Evolutionary conservation across 495 filamentous ascomycete species (phyloP).

Genomic region (Penicillium maclennaniae): DNA sequence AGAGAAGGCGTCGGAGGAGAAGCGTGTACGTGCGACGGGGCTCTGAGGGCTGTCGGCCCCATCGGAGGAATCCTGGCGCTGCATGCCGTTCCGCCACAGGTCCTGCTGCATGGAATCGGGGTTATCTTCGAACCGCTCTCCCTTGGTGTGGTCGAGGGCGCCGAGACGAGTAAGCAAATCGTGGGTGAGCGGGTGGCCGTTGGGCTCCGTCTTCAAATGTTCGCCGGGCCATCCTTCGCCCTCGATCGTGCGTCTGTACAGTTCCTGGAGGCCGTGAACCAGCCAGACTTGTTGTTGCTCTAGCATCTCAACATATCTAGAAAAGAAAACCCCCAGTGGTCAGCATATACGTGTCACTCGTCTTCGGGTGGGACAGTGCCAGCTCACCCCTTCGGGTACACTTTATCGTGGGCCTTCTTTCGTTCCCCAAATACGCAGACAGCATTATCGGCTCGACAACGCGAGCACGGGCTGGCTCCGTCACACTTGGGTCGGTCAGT

Average conservation of each 20-base stretch:
- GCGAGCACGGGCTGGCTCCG: slow-evolving; percentile 55
- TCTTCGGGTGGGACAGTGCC: slow-evolving; percentile 14
- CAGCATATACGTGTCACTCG: neutral
- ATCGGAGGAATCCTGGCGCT: slow-evolving; percentile 51
- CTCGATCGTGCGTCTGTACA: slow-evolving; percentile 50
- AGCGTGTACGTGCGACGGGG: slow-evolving; percentile 32
- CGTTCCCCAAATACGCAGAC: slow-evolving; percentile 61
- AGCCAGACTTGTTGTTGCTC: slow-evolving; percentile 65
- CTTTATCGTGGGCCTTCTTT: slow-evolving; percentile 60
- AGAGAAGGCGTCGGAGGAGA: slow-evolving; percentile 35
- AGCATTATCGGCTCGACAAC: slow-evolving; percentile 57
- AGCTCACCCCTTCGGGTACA: slow-evolving; percentile 61
- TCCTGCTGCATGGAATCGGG: slow-evolving; percentile 51
- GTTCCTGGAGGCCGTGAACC: slow-evolving; percentile 57
- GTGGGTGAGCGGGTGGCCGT: slow-evolving; percentile 62
- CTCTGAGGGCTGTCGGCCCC: slow-evolving; percentile 50
- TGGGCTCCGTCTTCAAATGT: slow-evolving; percentile 46
- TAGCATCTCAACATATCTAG: slow-evolving; percentile 67
- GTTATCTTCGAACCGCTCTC: slow-evolving; percentile 59
- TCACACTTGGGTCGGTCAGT: slow-evolving; percentile 51
- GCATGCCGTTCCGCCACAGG: slow-evolving; percentile 48
- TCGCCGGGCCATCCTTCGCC: slow-evolving; percentile 55
- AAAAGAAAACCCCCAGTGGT: neutral
- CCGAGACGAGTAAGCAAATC: slow-evolving; percentile 60
- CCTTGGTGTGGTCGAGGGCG: slow-evolving; percentile 46